phyloP scores from a whole-genome alignment of 1,284 basidiomycete genomes.

The Fistulinella cinereoalba region DNA sequence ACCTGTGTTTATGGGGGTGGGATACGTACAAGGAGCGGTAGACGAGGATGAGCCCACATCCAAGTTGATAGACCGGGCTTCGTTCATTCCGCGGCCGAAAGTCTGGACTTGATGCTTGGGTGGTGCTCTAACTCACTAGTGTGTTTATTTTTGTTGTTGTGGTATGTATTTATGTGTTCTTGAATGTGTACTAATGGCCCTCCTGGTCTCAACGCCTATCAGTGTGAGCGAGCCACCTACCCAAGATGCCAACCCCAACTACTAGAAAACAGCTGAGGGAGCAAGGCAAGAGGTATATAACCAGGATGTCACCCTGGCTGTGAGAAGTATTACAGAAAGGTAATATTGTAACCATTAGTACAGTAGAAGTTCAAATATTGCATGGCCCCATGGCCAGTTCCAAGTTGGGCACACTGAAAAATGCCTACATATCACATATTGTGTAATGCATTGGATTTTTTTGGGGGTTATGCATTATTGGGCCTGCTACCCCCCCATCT shows the following conservation, averaged over 20 bases:
- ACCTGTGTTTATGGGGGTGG: slow-evolving; percentile 66
- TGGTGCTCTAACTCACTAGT: neutral
- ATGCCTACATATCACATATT: too few species aligned
- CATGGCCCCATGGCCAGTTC: neutral
- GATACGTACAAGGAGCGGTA: slow-evolving; percentile 53
- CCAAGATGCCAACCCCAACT: too few species aligned
- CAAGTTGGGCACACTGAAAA: neutral
- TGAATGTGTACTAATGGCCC: slow-evolving; percentile 11
- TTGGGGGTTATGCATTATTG: too few species aligned
- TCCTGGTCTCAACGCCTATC: too few species aligned
- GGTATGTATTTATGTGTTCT: slow-evolving; percentile 30
- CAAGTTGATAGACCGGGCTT: slow-evolving; percentile 19
- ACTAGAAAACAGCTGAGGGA: too few species aligned
- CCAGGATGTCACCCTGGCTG: too few species aligned
- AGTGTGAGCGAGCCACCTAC: too few species aligned
- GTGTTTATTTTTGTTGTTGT: neutral
- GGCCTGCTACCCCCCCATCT: too few species aligned
- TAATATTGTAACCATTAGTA: too few species aligned
- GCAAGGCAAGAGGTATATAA: too few species aligned
- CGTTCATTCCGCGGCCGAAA: slow-evolving; percentile 28
- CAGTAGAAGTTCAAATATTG: neutral
- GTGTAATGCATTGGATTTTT: too few species aligned
- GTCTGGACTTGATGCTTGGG: slow-evolving; percentile 13
- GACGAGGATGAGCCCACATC: slow-evolving; percentile 8
- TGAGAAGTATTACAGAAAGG: too few species aligned